These are phyloP conservation scores for Termitomyces sp. DNA, from an alignment of 768 basidiomycete species.

Conservation along the genomic window DNA sequence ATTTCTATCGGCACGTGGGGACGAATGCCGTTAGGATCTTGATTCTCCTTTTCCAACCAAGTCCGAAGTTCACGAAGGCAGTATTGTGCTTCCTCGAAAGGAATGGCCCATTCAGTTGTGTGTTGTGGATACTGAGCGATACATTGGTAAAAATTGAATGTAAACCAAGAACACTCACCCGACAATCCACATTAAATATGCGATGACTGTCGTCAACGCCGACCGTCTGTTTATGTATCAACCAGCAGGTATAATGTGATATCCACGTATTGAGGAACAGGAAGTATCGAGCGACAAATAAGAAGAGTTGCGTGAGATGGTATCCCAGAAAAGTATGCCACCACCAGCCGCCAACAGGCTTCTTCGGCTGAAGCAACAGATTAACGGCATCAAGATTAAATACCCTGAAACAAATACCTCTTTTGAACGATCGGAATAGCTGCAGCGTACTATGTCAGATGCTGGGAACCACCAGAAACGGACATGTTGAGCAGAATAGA, in stretches of 20 bases:
- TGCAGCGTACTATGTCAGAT: conserved; percentile 63
- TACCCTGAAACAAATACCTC: conserved; percentile 47
- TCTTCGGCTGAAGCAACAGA: conserved; percentile 39
- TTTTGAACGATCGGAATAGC: conserved; percentile 65
- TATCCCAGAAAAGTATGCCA: conserved; percentile 69
- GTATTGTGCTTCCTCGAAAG: conserved; percentile 55
- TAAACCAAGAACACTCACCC: conserved; percentile 44
- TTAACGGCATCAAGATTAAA: conserved; percentile 1
- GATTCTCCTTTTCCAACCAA: conserved; percentile 67
- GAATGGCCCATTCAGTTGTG: conserved; percentile 94
- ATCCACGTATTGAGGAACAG: conserved; percentile 58
- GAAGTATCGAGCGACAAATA: conserved; percentile 71
- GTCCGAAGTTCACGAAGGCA: conserved; percentile 68
- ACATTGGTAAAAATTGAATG: neutral
- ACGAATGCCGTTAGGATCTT: conserved; percentile 67
- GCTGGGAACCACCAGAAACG: conserved; percentile 95
- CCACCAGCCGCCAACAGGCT: conserved; percentile 53
- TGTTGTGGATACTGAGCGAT: conserved; percentile 73
- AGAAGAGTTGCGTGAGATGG: conserved; percentile 78
- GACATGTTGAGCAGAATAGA: conserved; percentile 76
- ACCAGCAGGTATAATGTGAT: conserved; percentile 64
- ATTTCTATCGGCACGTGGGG: conserved; percentile 94
- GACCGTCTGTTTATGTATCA: conserved; percentile 47
- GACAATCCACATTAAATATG: conserved; percentile 92
- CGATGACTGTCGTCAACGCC: conserved; percentile 73